Base-by-base conservation (phyloP, 1,139 yeast species). In the Pichia norvegensis region DNA sequence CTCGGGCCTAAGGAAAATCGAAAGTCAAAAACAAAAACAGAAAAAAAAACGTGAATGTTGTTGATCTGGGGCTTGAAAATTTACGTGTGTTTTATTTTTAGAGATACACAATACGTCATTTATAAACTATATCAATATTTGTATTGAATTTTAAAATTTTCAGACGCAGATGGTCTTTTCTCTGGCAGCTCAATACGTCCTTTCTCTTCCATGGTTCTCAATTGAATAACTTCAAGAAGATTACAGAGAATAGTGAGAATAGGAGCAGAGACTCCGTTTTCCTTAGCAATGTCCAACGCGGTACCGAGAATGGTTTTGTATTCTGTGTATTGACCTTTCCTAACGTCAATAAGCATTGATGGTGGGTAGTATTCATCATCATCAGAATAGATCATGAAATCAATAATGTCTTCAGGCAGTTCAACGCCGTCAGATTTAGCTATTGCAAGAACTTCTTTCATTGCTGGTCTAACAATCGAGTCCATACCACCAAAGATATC, bases 281-380 rank as follows among this genome's bases (percentile, higher is more conserved):
- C 68, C 41, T 67, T 61, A 2, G 88, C 92, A 43, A 79, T 67
- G 38, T 70, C 69, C 52, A 85, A 64, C 0, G 92, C 87, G 58
- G 80, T 83, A 2, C 92, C 90, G 45, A 84, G 66, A 51, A 85
- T 79, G 21, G 77, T 78, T 57, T 83, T 88, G 44, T 81, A 65
- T 62, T 85, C 95, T 58, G 83, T 72, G 48, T 80, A 79, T 56
- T 82, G 83, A 20, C 79, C 78, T 62, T 82, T 81, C 48, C 84
- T 73, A 29, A 74, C 69, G 61, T 84, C 95, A 14, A 84, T 79
- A 53, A 78, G 42, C 58, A 55, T 55, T 5, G 57, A 54, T 10
- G 58, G 58, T 16, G 58, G 51, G 20, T 54, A 55, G 33, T 50
- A 55, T 25, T 48, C 52, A 5, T 48, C 55, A 29, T 53, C 56